Evolutionary conservation across 2,329 filamentous ascomycete genomes (phyloP).

Genomic region (Talaromyces verruculosus): DNA sequence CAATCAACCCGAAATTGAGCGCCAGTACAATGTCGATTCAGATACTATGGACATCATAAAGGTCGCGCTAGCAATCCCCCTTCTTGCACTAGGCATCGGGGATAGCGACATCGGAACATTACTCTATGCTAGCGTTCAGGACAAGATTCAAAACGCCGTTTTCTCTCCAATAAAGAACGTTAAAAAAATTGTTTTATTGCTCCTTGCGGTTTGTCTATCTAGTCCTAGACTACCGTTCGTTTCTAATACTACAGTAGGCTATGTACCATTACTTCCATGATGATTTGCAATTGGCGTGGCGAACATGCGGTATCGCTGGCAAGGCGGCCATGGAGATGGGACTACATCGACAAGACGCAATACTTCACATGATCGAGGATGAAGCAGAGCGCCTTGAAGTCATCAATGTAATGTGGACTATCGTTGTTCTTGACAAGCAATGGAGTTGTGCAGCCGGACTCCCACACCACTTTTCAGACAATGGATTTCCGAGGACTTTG

Average conservation of each 20-base stretch:
- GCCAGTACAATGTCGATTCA: not conserved
- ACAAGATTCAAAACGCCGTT: not conserved
- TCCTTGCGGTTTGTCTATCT: not conserved
- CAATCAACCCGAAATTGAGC: not conserved
- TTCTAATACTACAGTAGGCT: not conserved
- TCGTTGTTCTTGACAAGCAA: constrained; percentile 9
- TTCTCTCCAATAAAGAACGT: not conserved
- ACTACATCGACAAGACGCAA: not conserved
- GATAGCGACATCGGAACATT: not conserved
- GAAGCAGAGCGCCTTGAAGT: constrained; percentile 2
- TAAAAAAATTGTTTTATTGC: not conserved
- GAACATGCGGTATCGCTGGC: constrained; percentile 8
- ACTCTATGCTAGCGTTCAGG: not conserved
- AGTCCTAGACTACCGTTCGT: not conserved
- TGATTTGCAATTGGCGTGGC: constrained; percentile 6
- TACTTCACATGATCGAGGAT: not conserved
- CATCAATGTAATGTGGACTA: not conserved
- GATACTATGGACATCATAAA: constrained; percentile 2
- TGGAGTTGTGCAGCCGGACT: constrained; percentile 10
- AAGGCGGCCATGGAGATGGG: constrained; percentile 7
- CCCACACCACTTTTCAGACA: not conserved
- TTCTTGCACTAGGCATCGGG: not conserved
- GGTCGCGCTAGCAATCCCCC: not conserved
- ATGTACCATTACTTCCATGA: constrained; percentile 12
- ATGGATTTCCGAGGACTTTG: not conserved